Conservation (phyloP, 2,329 filamentous ascomycete species). For the Lasiodiplodia theobromae region DNA sequence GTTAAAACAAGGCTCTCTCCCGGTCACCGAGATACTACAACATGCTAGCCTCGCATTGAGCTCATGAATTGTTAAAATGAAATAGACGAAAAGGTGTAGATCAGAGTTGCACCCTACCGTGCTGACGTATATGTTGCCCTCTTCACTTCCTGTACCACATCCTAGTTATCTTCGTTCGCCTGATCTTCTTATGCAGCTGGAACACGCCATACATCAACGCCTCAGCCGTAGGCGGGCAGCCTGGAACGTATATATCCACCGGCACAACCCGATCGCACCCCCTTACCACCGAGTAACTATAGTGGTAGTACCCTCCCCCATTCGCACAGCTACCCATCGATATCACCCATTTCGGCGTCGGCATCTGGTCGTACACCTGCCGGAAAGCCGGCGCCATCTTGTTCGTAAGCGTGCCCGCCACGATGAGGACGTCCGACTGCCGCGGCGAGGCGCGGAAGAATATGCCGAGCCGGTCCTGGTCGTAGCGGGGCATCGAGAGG, state of each 20-base stretch:
- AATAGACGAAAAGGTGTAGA: no score
- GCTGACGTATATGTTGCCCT: no score
- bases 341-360: constrained; percentile 85
- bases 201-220: constrained; percentile 70
- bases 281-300: constrained; percentile 80
- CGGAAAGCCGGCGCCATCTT: constrained; percentile 93
- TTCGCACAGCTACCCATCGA: constrained; percentile 88
- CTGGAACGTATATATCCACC: constrained; percentile 82
- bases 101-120: no score
- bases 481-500: constrained; percentile 87
- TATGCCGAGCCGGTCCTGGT: constrained; percentile 87
- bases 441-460: constrained; percentile 90
- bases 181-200: constrained; percentile 81
- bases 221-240: constrained; percentile 67
- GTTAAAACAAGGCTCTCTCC: no score
- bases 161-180: constrained; percentile 61
- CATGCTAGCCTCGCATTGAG: no score
- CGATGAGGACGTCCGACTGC: constrained; percentile 94
- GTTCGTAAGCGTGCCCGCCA: constrained; percentile 90
- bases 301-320: constrained; percentile 86
- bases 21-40: no score
- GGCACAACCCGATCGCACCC: constrained; percentile 83
- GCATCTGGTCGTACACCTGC: constrained; percentile 96
- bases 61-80: no score
- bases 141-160: constrained; percentile 65